Percentiles rank a stretch among this genome's conserved stretches.
These are phyloP conservation scores for Cercospora beticola DNA, from an alignment of 2,329 filamentous ascomycete species.

Conservation along the genomic window DNA sequence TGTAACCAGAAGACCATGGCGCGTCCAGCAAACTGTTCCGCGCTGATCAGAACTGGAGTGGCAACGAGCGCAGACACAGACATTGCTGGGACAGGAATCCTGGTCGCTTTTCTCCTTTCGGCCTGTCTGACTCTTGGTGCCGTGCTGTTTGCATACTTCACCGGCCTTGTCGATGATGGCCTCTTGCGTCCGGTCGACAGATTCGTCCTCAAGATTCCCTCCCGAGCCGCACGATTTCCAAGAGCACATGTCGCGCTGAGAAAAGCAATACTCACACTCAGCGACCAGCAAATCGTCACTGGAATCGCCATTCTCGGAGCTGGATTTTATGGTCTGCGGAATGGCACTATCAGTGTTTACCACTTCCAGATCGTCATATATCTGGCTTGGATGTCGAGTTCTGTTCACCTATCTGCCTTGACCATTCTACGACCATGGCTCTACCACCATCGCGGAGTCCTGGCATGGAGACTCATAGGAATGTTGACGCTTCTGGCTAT, in stretches of 20 bases:
- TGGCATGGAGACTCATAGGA: slow-evolving; percentile 17
- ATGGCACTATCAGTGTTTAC: slow-evolving; percentile 11
- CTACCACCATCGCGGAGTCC: slow-evolving; percentile 12
- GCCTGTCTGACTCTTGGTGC: slow-evolving; percentile 25
- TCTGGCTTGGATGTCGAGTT: slow-evolving; percentile 27
- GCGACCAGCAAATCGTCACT: slow-evolving; percentile 28
- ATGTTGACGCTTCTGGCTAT: slow-evolving; percentile 24
- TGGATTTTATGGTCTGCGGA: slow-evolving; percentile 19
- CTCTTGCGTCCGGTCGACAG: slow-evolving; percentile 22
- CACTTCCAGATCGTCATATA: slow-evolving; percentile 28
- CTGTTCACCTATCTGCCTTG: slow-evolving; percentile 26
- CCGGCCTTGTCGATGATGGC: slow-evolving; percentile 23
- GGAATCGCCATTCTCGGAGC: slow-evolving; percentile 24
- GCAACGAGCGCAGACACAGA: slow-evolving; percentile 22
- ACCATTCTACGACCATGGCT: slow-evolving; percentile 22
- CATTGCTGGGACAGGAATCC: slow-evolving; percentile 28
- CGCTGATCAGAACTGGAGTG: slow-evolving; percentile 11
- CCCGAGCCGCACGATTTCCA: slow-evolving; percentile 15
- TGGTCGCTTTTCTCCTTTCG: slow-evolving; percentile 27
- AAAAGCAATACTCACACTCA: slow-evolving; percentile 21
- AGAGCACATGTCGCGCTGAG: slow-evolving; percentile 14
- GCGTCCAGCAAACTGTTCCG: slow-evolving; percentile 7
- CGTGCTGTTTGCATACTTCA: slow-evolving; percentile 21
- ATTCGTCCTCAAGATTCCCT: slow-evolving; percentile 16
- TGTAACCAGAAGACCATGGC: not conserved